Evolutionary conservation across 208 protist genomes (phyloP).

Genomic region (Wallacemonas collosoma): DNA sequence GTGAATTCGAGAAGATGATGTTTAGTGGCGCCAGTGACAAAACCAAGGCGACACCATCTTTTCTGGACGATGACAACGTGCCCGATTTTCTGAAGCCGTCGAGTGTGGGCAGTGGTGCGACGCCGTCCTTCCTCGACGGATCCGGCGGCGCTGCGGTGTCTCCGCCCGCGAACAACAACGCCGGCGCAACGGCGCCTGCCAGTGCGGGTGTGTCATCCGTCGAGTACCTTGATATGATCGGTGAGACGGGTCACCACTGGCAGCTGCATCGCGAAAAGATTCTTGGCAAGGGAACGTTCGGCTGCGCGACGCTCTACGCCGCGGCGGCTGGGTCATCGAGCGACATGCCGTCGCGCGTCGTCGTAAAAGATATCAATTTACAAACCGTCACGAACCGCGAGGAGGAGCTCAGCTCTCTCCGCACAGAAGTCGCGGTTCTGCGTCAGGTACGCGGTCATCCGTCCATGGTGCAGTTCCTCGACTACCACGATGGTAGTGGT

Average conservation of each 20-base stretch:
- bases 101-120: background rate
- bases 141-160: background rate
- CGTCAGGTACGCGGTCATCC: conserved; percentile 48
- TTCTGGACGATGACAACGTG: conserved; percentile 12
- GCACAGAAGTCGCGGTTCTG: conserved; percentile 62
- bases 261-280: conserved; percentile 54
- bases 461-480: conserved; percentile 64
- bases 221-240: conserved; percentile 26
- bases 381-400: conserved; percentile 64
- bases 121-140: conserved; percentile 10
- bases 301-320: conserved; percentile 73
- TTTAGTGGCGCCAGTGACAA: conserved; percentile 21
- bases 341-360: conserved; percentile 24
- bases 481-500: conserved; percentile 46
- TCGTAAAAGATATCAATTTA: conserved; percentile 85
- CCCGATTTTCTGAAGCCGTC: conserved; percentile 16
- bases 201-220: conserved; percentile 23
- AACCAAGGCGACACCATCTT: background rate
- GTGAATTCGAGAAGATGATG: conserved; percentile 38
- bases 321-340: background rate
- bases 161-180: background rate
- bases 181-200: background rate
- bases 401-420: conserved; percentile 60
- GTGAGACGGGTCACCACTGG: conserved; percentile 35
- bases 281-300: conserved; percentile 82